Conservation (phyloP, 495 filamentous ascomycete species). For the Tuber melanosporum region DNA sequence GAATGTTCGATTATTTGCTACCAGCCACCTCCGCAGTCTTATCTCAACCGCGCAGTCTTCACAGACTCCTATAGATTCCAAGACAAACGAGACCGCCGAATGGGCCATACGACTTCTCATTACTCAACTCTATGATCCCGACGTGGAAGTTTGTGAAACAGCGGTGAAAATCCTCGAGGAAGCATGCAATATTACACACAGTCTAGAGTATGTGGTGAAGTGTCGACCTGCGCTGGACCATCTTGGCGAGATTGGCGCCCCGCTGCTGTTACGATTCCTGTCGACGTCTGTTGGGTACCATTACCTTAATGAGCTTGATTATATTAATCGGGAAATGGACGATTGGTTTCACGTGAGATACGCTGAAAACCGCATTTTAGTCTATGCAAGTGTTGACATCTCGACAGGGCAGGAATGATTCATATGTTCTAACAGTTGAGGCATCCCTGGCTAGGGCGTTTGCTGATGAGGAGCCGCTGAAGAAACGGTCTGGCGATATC, state of each 20-base stretch:
- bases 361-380: background rate
- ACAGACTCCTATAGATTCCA: conserved; percentile 17
- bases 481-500: conserved; percentile 33
- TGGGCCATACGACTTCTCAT: conserved; percentile 95
- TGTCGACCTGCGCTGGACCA: conserved; percentile 95
- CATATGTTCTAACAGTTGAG: conserved; percentile 89
- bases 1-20: conserved; percentile 39
- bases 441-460: conserved; percentile 89
- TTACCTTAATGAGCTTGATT: conserved; percentile 92
- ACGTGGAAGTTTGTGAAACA: conserved; percentile 89
- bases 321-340: conserved; percentile 98
- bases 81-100: conserved; percentile 54
- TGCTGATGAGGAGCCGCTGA: conserved; percentile 54
- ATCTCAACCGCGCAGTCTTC: conserved; percentile 31
- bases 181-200: conserved; percentile 82
- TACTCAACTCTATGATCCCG: conserved; percentile 95
- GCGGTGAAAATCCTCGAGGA: conserved; percentile 96
- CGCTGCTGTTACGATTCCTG: conserved; percentile 78
- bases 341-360: conserved; percentile 75
- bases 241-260: conserved; percentile 92
- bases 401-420: conserved; percentile 73
- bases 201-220: conserved; percentile 90
- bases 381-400: conserved; percentile 14
- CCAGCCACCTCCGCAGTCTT: conserved; percentile 41
- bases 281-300: conserved; percentile 95